A percentile compares a stretch with the other conserved stretches of the same genome.
Evolutionary conservation across 805 yeast genomes (phyloP).

Genomic region (Candida mattraensis): DNA sequence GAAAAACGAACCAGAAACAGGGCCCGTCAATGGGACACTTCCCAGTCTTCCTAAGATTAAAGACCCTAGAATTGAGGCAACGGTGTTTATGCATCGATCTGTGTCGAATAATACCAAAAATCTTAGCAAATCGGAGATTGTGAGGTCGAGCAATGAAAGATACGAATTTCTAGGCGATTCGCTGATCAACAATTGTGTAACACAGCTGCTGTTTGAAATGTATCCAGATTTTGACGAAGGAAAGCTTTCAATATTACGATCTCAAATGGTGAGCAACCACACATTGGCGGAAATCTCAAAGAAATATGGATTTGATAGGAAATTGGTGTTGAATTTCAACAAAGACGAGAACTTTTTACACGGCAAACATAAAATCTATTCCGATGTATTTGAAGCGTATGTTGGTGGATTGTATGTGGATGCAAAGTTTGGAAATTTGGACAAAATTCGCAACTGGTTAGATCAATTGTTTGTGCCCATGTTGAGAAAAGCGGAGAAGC

Average conservation of each 20-base stretch:
- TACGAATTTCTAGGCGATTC: constrained; percentile 92
- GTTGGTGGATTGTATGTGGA: constrained; percentile 80
- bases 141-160: constrained; percentile 76
- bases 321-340: constrained; percentile 41
- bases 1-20: neutral
- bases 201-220: constrained; percentile 60
- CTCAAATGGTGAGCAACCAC: constrained; percentile 70
- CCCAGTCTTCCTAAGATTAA: constrained; percentile 73
- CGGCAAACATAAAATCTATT: constrained; percentile 69
- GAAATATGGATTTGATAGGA: constrained; percentile 63
- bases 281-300: constrained; percentile 69
- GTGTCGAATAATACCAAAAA: constrained; percentile 57
- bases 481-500: constrained; percentile 23
- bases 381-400: constrained; percentile 94
- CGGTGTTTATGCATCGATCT: constrained; percentile 84
- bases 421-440: constrained; percentile 42
- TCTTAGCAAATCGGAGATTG: constrained; percentile 54
- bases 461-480: constrained; percentile 49
- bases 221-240: constrained; percentile 83
- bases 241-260: constrained; percentile 66
- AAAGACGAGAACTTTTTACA: constrained; percentile 44
- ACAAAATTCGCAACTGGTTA: constrained; percentile 58
- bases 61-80: constrained; percentile 55
- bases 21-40: constrained; percentile 41
- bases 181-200: constrained; percentile 68